Percentiles rank a stretch among this genome's conserved stretches.
Evolutionary conservation across 306 rosid genomes (phyloP).

Genomic region (Glycine latifolia): DNA sequence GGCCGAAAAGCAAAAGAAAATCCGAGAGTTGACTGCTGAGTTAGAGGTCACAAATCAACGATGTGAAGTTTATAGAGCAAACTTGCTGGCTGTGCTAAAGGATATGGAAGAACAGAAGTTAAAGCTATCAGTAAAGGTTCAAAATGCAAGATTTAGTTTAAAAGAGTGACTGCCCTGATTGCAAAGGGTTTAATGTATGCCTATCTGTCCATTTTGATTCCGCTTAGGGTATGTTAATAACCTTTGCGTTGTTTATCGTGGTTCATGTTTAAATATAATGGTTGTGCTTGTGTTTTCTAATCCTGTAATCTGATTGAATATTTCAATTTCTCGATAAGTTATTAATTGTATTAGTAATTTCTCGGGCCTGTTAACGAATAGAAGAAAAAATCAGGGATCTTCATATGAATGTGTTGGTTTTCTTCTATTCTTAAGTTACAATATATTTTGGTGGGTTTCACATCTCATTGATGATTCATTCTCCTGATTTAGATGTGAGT

Average conservation of each 20-base stretch:
- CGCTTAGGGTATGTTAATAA: constrained; percentile 7
- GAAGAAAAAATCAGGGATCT: too few relatives aligned
- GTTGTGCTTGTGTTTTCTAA: not conserved
- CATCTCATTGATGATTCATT: too few relatives aligned
- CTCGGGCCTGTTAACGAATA: not conserved
- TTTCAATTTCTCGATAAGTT: not conserved
- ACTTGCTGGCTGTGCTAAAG: constrained; percentile 80
- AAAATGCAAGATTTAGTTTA: constrained; percentile 90
- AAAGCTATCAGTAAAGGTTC: constrained; percentile 90
- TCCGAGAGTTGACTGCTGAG: constrained; percentile 73
- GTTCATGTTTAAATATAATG: constrained; percentile 8
- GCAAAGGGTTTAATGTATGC: constrained; percentile 18
- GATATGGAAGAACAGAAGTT: constrained; percentile 98
- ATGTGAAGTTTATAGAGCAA: constrained; percentile 86
- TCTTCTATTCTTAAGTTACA: too few relatives aligned
- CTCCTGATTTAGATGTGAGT: too few relatives aligned
- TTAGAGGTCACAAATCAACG: constrained; percentile 77
- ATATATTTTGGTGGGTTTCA: too few relatives aligned
- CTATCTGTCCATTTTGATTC: constrained; percentile 11
- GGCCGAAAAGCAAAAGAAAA: constrained; percentile 86
- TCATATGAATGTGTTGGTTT: too few relatives aligned
- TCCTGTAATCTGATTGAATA: constrained; percentile 16
- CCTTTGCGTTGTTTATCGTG: constrained; percentile 1
- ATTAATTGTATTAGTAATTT: constrained; percentile 1
- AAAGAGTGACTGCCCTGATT: constrained; percentile 64